These are phyloP conservation scores for Colletotrichum ledebouriae DNA, from an alignment of 2,329 filamentous ascomycete genomes.

Conservation along the genomic window DNA sequence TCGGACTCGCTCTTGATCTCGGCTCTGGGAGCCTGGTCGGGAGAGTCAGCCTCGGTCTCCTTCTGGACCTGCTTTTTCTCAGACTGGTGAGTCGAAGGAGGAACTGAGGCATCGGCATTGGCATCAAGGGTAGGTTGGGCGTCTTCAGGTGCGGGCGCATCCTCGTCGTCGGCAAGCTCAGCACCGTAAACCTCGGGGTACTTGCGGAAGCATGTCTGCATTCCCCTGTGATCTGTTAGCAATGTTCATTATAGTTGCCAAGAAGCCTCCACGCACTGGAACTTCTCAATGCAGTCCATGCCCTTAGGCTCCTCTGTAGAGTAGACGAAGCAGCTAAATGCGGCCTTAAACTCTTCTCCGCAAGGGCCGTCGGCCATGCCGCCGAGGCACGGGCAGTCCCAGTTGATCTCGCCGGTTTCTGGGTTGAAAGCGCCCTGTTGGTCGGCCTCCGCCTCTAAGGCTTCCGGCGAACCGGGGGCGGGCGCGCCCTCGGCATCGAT, in stretches of 20 bases:
- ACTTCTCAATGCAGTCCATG: slow-evolving; percentile 97
- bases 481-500: slow-evolving; percentile 40
- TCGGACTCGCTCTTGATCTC: slow-evolving; percentile 30
- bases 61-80: slow-evolving; percentile 28
- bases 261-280: slow-evolving; percentile 76
- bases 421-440: slow-evolving; percentile 97
- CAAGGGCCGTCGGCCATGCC: slow-evolving; percentile 98
- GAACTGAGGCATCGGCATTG: slow-evolving; percentile 42
- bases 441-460: slow-evolving; percentile 82
- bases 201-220: slow-evolving; percentile 96
- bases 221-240: slow-evolving; percentile 72
- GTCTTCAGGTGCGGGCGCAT: slow-evolving; percentile 52
- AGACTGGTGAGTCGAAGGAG: slow-evolving; percentile 17
- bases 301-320: slow-evolving; percentile 96
- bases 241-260: neutral
- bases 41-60: slow-evolving; percentile 19
- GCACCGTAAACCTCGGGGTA: slow-evolving; percentile 94
- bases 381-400: slow-evolving; percentile 97
- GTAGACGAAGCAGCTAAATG: slow-evolving; percentile 99
- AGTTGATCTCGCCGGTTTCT: slow-evolving; percentile 99
- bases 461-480: slow-evolving; percentile 58
- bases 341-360: slow-evolving; percentile 93
- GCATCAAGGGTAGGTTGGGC: slow-evolving; percentile 48
- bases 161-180: slow-evolving; percentile 84
- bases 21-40: slow-evolving; percentile 13